A percentile compares a stretch with the other conserved stretches of the same genome.
These are phyloP conservation scores for Zygnema cylindricum DNA, from an alignment of 139 green algal genomes.

Conservation along the genomic window DNA sequence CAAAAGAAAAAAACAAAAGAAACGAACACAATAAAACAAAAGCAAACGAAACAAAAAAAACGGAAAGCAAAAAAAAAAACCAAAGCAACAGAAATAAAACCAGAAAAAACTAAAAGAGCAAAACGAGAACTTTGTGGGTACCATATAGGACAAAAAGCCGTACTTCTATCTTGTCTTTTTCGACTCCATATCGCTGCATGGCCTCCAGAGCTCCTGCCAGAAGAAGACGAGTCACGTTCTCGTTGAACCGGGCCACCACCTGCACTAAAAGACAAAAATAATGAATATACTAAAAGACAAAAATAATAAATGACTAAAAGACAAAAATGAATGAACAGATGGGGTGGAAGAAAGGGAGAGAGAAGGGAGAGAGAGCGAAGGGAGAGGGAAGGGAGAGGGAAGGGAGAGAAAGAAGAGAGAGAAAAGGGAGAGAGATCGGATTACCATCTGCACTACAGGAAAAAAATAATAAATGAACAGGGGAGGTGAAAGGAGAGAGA, in stretches of 20 bases:
- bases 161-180: constrained; percentile 76
- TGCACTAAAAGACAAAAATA: constrained; percentile 27
- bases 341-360: neutral
- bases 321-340: neutral
- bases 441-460: too few species aligned
- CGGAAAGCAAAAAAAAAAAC: neutral
- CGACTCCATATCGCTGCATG: constrained; percentile 78
- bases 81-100: neutral
- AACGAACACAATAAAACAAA: neutral
- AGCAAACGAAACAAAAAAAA: neutral
- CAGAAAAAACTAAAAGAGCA: neutral
- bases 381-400: neutral
- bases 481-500: too few species aligned
- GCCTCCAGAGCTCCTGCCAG: constrained; percentile 81
- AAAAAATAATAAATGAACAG: too few species aligned
- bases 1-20: constrained; percentile 6
- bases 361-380: neutral
- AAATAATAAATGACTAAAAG: neutral
- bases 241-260: constrained; percentile 93
- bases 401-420: neutral
- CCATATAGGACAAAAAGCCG: too few species aligned
- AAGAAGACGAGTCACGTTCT: constrained; percentile 90
- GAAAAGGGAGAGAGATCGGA: neutral
- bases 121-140: too few species aligned
- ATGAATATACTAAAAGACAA: neutral